Evolutionary conservation across 2,329 filamentous ascomycete genomes (phyloP).

Genomic region (Colletotrichum truncatum): DNA sequence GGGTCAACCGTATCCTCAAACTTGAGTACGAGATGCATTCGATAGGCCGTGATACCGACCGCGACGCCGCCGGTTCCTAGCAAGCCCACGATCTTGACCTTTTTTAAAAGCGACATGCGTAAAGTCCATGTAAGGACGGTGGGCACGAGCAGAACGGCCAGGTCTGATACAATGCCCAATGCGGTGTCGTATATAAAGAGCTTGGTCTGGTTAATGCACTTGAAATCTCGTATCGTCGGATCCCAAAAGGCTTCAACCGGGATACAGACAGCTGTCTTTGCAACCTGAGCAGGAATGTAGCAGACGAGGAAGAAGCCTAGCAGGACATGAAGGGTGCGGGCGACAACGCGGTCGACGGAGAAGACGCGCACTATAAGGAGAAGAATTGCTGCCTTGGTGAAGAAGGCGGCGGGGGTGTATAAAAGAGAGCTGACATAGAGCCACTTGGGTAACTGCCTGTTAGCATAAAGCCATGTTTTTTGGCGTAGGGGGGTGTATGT

Average conservation of each 20-base stretch:
- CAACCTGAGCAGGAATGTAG: conserved; percentile 38
- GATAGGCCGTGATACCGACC: conserved; percentile 38
- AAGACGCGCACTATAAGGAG: conserved; percentile 43
- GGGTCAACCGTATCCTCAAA: conserved; percentile 35
- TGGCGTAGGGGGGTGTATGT: too few relatives aligned
- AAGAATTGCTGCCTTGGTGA: conserved; percentile 41
- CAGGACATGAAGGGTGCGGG: conserved; percentile 38
- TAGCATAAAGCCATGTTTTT: too few relatives aligned
- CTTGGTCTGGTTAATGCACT: conserved; percentile 41
- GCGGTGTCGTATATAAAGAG: conserved; percentile 44
- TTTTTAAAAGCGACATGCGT: conserved; percentile 37
- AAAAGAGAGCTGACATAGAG: conserved; percentile 38
- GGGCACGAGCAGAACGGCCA: conserved; percentile 44
- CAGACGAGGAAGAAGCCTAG: conserved; percentile 36
- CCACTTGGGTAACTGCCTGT: too few relatives aligned
- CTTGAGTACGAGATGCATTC: conserved; percentile 34
- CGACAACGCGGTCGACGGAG: conserved; percentile 35
- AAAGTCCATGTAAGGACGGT: conserved; percentile 41
- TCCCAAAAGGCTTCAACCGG: conserved; percentile 38
- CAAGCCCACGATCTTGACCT: conserved; percentile 42
- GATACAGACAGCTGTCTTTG: conserved; percentile 36
- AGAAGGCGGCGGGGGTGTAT: conserved; percentile 40
- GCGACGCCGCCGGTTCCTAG: conserved; percentile 41
- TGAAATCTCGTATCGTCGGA: conserved; percentile 6
- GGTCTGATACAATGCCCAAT: conserved; percentile 43